Conservation (phyloP, 805 yeast genomes). For the Blastobotrys chiropterorum region DNA sequence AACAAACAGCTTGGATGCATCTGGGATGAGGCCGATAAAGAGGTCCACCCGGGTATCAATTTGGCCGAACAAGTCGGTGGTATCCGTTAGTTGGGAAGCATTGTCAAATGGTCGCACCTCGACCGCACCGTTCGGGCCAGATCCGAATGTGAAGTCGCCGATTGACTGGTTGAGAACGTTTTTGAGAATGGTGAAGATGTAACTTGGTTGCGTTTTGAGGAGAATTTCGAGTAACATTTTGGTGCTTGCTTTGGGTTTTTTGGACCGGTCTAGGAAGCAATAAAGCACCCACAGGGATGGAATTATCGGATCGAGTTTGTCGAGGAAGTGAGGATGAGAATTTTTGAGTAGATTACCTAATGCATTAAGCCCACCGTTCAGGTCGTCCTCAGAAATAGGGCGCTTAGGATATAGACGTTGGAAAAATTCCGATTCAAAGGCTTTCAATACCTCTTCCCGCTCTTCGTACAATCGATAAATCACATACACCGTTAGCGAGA, state of each 20-base stretch:
- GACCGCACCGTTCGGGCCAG: slow-evolving; percentile 25
- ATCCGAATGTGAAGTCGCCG: slow-evolving; percentile 23
- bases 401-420: slow-evolving; percentile 51
- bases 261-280: too few species aligned
- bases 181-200: slow-evolving; percentile 34
- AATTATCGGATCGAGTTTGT: too few species aligned
- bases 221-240: too few species aligned
- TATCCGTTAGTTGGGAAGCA: background rate
- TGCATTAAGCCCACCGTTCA: slow-evolving; percentile 61
- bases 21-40: slow-evolving; percentile 39
- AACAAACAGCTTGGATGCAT: slow-evolving; percentile 43
- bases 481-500: slow-evolving; percentile 49
- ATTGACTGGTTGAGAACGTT: slow-evolving; percentile 26
- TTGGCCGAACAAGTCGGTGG: slow-evolving; percentile 14
- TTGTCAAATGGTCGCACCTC: slow-evolving; percentile 18
- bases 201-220: too few species aligned
- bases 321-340: too few species aligned
- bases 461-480: slow-evolving; percentile 37
- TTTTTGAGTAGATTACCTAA: slow-evolving; percentile 27
- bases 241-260: too few species aligned
- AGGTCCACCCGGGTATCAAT: slow-evolving; percentile 41
- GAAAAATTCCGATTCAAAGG: slow-evolving; percentile 34
- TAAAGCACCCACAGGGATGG: too few species aligned
- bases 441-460: slow-evolving; percentile 37
- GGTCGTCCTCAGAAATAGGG: slow-evolving; percentile 25